These are phyloP conservation scores for Cyberlindnera mrakii DNA, from an alignment of 805 yeast species.

Conservation along the genomic window DNA sequence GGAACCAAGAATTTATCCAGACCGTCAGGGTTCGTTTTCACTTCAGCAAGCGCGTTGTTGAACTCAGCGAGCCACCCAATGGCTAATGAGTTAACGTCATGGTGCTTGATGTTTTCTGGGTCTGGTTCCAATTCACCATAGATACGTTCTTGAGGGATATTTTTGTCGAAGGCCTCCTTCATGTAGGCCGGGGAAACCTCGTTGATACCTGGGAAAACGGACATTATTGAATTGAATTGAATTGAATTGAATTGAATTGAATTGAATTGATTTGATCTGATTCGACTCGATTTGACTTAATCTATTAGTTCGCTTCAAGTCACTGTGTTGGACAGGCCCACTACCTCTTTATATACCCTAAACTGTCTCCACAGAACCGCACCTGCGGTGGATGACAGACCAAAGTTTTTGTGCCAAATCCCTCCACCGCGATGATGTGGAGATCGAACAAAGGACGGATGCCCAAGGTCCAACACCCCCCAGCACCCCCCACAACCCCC, in stretches of 20 bases:
- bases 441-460: no score
- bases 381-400: no score
- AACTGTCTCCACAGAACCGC: no score
- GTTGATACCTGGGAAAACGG: conserved; percentile 16
- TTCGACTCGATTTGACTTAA: no score
- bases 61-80: conserved; percentile 28
- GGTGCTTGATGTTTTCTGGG: conserved; percentile 22
- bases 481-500: no score
- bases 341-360: no score
- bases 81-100: conserved; percentile 22
- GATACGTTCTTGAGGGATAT: conserved; percentile 23
- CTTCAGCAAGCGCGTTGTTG: conserved; percentile 18
- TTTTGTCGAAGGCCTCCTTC: conserved; percentile 19
- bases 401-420: no score
- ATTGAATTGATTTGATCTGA: not conserved
- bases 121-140: conserved; percentile 25
- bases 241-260: no score
- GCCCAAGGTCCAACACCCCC: no score
- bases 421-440: no score
- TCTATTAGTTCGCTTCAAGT: not conserved
- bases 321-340: not conserved
- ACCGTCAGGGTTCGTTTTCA: conserved; percentile 8
- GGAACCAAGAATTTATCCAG: conserved; percentile 23
- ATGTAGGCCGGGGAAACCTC: conserved; percentile 23
- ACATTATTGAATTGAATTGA: conserved; percentile 5